Evolutionary conservation across 1,284 basidiomycete genomes (phyloP), one percentile per base, ranked within the genome.

Genomic region (Singerocomus inundabilis): DNA sequence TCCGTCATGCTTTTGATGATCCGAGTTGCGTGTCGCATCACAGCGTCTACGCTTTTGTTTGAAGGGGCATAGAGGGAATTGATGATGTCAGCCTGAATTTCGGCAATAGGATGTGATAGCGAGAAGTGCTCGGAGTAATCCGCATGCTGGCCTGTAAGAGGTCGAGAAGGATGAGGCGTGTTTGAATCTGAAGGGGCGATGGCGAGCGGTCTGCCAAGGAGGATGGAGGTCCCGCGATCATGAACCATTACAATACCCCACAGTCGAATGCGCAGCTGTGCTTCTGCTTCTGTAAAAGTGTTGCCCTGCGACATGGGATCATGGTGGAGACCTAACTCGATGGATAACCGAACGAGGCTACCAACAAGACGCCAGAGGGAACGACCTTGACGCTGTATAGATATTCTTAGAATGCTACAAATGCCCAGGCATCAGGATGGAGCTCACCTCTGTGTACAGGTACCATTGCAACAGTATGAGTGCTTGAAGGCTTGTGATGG

Each of bases 21-120:
- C 41, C 88, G 76, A 21, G 77, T 84, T 16, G 88, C 86, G 59
- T 88, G 82, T 34, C 81, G 78, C 76, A 90, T 82, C 56, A 89
- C 80, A 6, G 78, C 72, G 55, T 88, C 85, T 1, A 76, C 78
- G 25, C 75, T 77, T 64, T 85, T 84, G 37, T 76, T 76, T 13
- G 81, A 81, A 1, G 89, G 88, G 5, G 81, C 77, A 63, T 91
- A 91, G 13, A 91, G 74, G 5, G 85, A 87, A 61, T 87, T 88
- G 70, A 91, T 86, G 52, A 91, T 88, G 56, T 91, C 88, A 3
- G 88, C 88, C 55, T 91, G 89, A 48, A 91, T 88, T 53, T 88
- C 85, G 18, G 84, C 82, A 44, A 90, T 75, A 13, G 84, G 81
- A 38, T 81, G 78, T 24, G 83, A 86, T 15, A 82, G 70, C 42